Evolutionary conservation across 225 moss, liverwort and hornwort genomes (phyloP), one percentile per base, ranked within the genome.

Genomic region (Sphagnum contortum): DNA sequence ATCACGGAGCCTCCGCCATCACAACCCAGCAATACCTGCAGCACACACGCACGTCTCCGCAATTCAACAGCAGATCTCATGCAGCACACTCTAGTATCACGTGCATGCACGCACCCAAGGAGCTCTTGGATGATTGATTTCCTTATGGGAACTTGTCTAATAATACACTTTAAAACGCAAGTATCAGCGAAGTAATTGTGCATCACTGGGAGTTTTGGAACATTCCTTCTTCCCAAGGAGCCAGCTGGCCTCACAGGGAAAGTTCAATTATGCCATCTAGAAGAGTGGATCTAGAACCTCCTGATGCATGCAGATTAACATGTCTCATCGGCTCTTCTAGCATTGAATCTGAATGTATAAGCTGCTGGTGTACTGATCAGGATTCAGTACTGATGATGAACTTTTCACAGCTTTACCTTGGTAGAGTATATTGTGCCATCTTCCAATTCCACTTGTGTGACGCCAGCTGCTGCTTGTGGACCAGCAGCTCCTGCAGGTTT

Each of bases 1-100:
- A 84, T 78, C 7, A 78, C 73, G 7, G 84, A 81, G 48, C 75
- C 73, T 75, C 67, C 81, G 4, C 84, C 84, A 5, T 84, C 84
- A 63, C 84, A 84, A 59, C 84, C 84, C 64, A 84, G 69, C 75
- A 84, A 69, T 11, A 84, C 84, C 84, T 84, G 71, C 71, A 66
- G 4, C 13, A 51, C 6, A 9, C 66, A 55, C 55, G n/a, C 14
- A 14, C 5, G 44, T 3, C n/a, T 13, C 44, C 4, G 50, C 13
- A 64, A 11, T 48, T 12, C 47, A 29, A 12, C n/a, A 7, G 2
- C 3, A 63, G 29, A 0, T 50, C 47, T 6, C 10, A 61, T n/a
- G 8, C 47, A 47, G 60, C 45, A 46, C 8, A 44, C 6, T 44
- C 9, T 5, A 3, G 4, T 44, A 61, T 44, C 45, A 57, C 4